These are phyloP conservation scores for Biancaea sappan DNA, from an alignment of 306 rosid species.

Conservation along the genomic window DNA sequence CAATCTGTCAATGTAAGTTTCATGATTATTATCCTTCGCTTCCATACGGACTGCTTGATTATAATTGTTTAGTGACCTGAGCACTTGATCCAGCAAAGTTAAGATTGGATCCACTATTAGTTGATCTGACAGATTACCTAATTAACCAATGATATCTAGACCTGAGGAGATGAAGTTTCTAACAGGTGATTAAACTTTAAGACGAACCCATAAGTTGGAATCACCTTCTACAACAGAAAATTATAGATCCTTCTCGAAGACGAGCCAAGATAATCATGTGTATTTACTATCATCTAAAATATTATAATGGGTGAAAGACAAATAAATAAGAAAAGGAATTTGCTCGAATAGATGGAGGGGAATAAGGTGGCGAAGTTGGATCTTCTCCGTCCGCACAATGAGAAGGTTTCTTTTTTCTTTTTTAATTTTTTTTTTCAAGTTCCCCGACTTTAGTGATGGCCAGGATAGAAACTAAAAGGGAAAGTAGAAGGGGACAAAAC, in stretches of 20 bases:
- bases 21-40: constrained; percentile 12
- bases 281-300: background rate
- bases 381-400: too few relatives aligned
- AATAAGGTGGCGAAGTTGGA: constrained; percentile 42
- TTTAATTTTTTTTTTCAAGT: background rate
- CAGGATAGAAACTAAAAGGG: constrained; percentile 15
- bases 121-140: background rate
- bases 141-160: background rate
- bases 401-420: too few relatives aligned
- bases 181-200: background rate
- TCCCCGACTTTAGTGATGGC: constrained; percentile 48
- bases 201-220: background rate
- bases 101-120: background rate
- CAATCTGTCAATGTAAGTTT: constrained; percentile 45
- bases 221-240: background rate
- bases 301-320: background rate
- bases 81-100: background rate
- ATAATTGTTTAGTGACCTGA: background rate
- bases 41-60: constrained; percentile 3
- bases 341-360: constrained; percentile 32
- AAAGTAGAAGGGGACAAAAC: constrained; percentile 53
- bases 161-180: background rate
- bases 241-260: background rate
- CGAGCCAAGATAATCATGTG: background rate
- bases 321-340: background rate